Evolutionary conservation across 495 filamentous ascomycete species (phyloP).

Genomic region (Daldinia vernicosa): DNA sequence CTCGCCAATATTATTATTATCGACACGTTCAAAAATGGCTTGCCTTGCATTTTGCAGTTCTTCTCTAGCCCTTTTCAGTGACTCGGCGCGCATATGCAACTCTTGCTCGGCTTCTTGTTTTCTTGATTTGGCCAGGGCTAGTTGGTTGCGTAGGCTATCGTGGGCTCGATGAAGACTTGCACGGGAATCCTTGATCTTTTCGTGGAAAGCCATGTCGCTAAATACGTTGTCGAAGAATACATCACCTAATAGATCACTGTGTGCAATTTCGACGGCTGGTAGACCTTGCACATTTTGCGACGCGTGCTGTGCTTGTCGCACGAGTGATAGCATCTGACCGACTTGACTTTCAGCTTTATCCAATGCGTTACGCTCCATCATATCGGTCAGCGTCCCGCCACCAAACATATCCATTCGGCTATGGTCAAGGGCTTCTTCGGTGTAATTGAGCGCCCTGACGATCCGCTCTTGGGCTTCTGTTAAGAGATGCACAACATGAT

Average conservation of each 20-base stretch:
- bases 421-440: slow-evolving; percentile 45
- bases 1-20: slow-evolving; percentile 4
- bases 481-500: slow-evolving; percentile 40
- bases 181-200: slow-evolving; percentile 54
- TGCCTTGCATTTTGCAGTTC: slow-evolving; percentile 53
- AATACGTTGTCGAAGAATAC: slow-evolving; percentile 61
- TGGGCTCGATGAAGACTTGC: slow-evolving; percentile 44
- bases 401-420: slow-evolving; percentile 47
- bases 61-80: slow-evolving; percentile 45
- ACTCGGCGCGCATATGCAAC: slow-evolving; percentile 36
- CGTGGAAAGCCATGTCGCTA: slow-evolving; percentile 56
- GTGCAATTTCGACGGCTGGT: slow-evolving; percentile 48
- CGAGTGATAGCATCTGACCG: slow-evolving; percentile 35
- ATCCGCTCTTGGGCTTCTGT: slow-evolving; percentile 44
- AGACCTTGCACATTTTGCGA: slow-evolving; percentile 43
- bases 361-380: slow-evolving; percentile 55
- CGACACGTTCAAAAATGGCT: slow-evolving; percentile 43
- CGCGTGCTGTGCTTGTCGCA: slow-evolving; percentile 49
- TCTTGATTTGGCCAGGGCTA: slow-evolving; percentile 39
- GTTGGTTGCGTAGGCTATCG: slow-evolving; percentile 29
- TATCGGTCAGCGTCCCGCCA: slow-evolving; percentile 43
- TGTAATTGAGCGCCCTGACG: slow-evolving; percentile 39
- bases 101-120: slow-evolving; percentile 28
- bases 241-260: slow-evolving; percentile 53
- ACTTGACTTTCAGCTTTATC: slow-evolving; percentile 45